phyloP scores from a whole-genome alignment of 768 basidiomycete genomes.

The Polyporus arcularius region DNA sequence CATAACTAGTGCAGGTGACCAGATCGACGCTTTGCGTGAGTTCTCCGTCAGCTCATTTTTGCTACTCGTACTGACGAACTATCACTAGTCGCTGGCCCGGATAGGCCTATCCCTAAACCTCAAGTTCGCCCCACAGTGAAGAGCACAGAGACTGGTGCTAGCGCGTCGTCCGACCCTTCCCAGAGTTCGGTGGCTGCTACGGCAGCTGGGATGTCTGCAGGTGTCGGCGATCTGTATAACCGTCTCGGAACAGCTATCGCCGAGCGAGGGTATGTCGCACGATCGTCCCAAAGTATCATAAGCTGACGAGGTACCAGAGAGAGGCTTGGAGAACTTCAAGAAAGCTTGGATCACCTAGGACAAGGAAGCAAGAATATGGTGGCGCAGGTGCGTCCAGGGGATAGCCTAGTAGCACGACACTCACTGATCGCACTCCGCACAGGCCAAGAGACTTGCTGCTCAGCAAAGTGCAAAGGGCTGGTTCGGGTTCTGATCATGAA shows the following conservation, averaged over 20 bases:
- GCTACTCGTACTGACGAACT: neutral
- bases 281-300: neutral
- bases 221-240: slow-evolving; percentile 30
- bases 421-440: neutral
- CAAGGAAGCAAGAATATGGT: slow-evolving; percentile 68
- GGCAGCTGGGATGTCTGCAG: slow-evolving; percentile 24
- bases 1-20: slow-evolving; percentile 52
- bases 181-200: slow-evolving; percentile 16
- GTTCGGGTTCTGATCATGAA: slow-evolving; percentile 51
- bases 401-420: neutral
- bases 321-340: slow-evolving; percentile 59
- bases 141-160: slow-evolving; percentile 8
- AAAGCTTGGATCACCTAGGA: slow-evolving; percentile 64
- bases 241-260: slow-evolving; percentile 47
- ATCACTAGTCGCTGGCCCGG: slow-evolving; percentile 60
- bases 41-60: neutral
- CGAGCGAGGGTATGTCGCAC: slow-evolving; percentile 58
- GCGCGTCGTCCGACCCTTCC: slow-evolving; percentile 7
- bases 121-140: slow-evolving; percentile 18
- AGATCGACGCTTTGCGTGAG: slow-evolving; percentile 62
- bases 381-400: slow-evolving; percentile 45
- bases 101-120: slow-evolving; percentile 51
- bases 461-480: slow-evolving; percentile 66
- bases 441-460: slow-evolving; percentile 67
- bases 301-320: slow-evolving; percentile 43